Base-by-base conservation (phyloP, 169 alveolate genomes). In the Plasmodium sp. region DNA sequence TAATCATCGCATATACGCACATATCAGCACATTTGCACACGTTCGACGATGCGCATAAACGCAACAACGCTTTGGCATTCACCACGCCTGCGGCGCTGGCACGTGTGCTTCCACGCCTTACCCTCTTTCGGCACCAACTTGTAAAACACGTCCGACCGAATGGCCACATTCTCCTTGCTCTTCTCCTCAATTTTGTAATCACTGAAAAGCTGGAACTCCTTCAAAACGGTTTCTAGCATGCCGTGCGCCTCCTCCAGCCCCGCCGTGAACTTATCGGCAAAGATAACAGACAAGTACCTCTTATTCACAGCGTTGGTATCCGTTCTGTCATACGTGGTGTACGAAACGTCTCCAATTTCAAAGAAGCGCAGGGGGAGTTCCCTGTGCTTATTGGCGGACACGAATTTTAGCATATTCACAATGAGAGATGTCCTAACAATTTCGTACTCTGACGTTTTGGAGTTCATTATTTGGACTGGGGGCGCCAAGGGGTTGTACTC, bases 381-480 rank as follows among this genome's bases (percentile, higher is more conserved):
- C 73, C 97, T 93, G 45, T 97, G 98, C 93, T 96, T 98, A 95
- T 98, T 98, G 14, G 98, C 97, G 48, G 97, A 95, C 12, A 99
- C 95, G 72, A 99, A 96, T 93, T 98, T 98, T 33, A 99, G 93
- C 62, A 98, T 85, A 67, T 99, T 99, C 22, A 99, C 99, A 58
- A 98, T 96, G 36, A 99, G 97, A 77, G 99, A 97, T 43, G 99
- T 98, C 93, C 99, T 96, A 43, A 97, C 96, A 43, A 97, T 96
- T 96, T 98, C 99, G 95, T 98, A 97, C 84, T 98, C 99, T 67
- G 97, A 92, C 31, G 99, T 96, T 96, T 98, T 98, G 16, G 99
- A 97, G 96, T 99, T 98, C 36, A 97, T 84, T n/a, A 99, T 84
- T 94, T 96, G 96, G 16, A 98, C 99, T 39, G 99, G 98, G 74